Base-by-base conservation (phyloP, 2,329 filamentous ascomycete genomes). In the Tolypocladium nubicola region DNA sequence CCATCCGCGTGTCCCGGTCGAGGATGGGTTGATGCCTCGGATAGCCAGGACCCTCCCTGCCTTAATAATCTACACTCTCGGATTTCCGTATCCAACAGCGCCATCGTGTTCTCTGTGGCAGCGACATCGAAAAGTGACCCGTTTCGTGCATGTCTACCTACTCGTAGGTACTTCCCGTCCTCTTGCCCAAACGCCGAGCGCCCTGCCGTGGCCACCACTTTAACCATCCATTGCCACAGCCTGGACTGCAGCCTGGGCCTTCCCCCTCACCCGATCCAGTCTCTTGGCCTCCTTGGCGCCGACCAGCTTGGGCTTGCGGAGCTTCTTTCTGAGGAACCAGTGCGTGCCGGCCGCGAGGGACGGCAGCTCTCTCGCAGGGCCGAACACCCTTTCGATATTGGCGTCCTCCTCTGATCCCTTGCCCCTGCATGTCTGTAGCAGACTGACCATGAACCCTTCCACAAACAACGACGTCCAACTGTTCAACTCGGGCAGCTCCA, bases 401-500 rank as follows among this genome's bases (percentile, higher is more conserved):
- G 77, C 76, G 58, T 85, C 81, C 60, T 85, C 79, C 59, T 77
- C 76, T 1, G 70, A 68, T 5, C 65, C 73, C 56, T 78, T 75
- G 37, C 70, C 67, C 59, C 74, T 69, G 19, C 84, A 84, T 63
- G 87, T 82, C 52, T 89, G 78, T 38, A 97, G 82, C 14, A 91
- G 72, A 2, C 85, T 88, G 53, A 94, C 84, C 19, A 97, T 77
- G 62, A 97, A 73, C 9, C 94, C 76, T 70, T 97, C 90, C 52
- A 92, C 78, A 67, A 97, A 94, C 30, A 83, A 82, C 57, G 81
- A 84, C 0, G 89, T 90, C 72, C 88, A 91, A 9, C 83, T 75
- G 67, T 90, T 88, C 54, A 96, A 72, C 62, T 89, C 89, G 0
- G 85, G 82, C 56, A 97, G 83, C 62, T 94, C 91, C 50, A 97